Percentiles rank a stretch among this genome's conserved stretches.
Conservation (phyloP, 768 basidiomycete species). For the Royoungia palumana region DNA sequence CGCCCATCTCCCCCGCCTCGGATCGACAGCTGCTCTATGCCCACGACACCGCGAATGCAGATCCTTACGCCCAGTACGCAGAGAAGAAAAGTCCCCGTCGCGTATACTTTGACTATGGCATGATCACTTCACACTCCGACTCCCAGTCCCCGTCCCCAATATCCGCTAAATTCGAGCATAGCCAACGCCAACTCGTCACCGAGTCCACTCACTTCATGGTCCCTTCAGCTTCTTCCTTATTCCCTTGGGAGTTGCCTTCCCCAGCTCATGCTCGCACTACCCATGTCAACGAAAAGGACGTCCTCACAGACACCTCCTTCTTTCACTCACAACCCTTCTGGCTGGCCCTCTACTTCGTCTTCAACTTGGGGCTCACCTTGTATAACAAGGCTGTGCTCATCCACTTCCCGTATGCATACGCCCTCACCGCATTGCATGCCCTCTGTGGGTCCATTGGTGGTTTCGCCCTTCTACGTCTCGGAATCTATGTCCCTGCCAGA, state of each 20-base stretch:
- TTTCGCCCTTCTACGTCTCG: slow-evolving; percentile 55
- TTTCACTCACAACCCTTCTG: slow-evolving; percentile 44
- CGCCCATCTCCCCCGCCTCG: background rate
- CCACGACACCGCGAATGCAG: slow-evolving; percentile 4
- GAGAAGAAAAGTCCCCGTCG: slow-evolving; percentile 20
- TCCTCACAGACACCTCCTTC: slow-evolving; percentile 16
- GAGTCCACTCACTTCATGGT: background rate
- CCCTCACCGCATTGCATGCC: slow-evolving; percentile 89
- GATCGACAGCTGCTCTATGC: slow-evolving; percentile 1
- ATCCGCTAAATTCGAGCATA: slow-evolving; percentile 7
- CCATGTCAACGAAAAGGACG: slow-evolving; percentile 5
- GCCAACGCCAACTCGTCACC: background rate
- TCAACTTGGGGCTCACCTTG: slow-evolving; percentile 89
- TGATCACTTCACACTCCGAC: slow-evolving; percentile 2
- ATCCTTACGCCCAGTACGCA: background rate
- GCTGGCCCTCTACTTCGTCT: slow-evolving; percentile 80
- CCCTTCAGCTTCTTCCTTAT: slow-evolving; percentile 9
- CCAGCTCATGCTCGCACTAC: slow-evolving; percentile 11
- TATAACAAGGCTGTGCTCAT: slow-evolving; percentile 95
- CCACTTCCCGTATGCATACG: slow-evolving; percentile 93
- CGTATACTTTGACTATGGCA: slow-evolving; percentile 22
- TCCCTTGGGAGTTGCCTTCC: slow-evolving; percentile 19
- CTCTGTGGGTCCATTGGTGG: slow-evolving; percentile 83
- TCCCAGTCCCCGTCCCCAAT: background rate
- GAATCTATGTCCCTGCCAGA: slow-evolving; percentile 55